Evolutionary conservation across 805 yeast species (phyloP).

Genomic region (Pichia sporocuriosa): DNA sequence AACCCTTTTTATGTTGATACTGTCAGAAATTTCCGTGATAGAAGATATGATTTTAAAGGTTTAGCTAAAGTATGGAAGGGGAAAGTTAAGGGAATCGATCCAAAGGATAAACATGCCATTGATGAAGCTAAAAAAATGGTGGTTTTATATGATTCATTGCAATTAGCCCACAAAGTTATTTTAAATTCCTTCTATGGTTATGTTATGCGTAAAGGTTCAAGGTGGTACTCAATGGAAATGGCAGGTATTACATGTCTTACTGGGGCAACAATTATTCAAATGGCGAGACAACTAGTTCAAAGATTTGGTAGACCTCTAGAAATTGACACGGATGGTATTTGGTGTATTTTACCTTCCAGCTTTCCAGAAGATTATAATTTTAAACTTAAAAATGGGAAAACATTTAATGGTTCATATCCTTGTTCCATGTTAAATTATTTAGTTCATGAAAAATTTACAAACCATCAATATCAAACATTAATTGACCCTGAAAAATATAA

Average conservation of each 20-base stretch:
- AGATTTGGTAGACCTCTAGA: constrained; percentile 92
- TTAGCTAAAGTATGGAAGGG: constrained; percentile 92
- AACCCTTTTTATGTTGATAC: constrained; percentile 96
- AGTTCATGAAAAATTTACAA: constrained; percentile 87
- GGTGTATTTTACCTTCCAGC: constrained; percentile 93
- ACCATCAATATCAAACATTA: constrained; percentile 87
- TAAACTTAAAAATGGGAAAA: constrained; percentile 69
- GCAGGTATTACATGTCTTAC: constrained; percentile 98
- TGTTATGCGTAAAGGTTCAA: constrained; percentile 97
- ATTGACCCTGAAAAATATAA: constrained; percentile 60
- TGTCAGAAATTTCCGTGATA: constrained; percentile 88
- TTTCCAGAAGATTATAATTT: constrained; percentile 87
- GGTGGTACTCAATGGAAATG: constrained; percentile 99
- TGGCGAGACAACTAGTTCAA: constrained; percentile 90
- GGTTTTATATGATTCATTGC: constrained; percentile 88
- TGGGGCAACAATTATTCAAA: constrained; percentile 96
- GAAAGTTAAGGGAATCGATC: constrained; percentile 50
- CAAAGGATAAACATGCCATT: constrained; percentile 48
- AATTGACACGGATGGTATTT: constrained; percentile 97
- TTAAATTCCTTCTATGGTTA: constrained; percentile 95
- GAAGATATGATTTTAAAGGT: constrained; percentile 93
- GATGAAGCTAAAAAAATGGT: constrained; percentile 96
- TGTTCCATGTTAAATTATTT: constrained; percentile 93
- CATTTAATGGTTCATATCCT: constrained; percentile 75
- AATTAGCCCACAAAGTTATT: constrained; percentile 94